Conservation (phyloP, 2,329 filamentous ascomycete species). For the Fusarium sp. region DNA sequence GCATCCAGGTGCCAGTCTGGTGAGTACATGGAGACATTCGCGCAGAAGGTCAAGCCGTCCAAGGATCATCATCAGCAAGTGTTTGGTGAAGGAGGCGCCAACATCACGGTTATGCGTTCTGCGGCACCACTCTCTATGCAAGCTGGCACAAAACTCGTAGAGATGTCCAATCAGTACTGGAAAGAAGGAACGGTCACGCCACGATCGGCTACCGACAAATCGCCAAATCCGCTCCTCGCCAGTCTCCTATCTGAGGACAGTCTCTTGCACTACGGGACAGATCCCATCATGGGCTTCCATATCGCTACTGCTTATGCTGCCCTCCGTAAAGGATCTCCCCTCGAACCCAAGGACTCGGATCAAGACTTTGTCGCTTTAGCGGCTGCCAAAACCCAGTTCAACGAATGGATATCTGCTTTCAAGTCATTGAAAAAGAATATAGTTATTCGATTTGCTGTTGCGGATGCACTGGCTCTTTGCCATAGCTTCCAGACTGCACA, state of each 20-base stretch:
- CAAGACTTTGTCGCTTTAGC: slow-evolving; percentile 43
- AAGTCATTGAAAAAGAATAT: slow-evolving; percentile 46
- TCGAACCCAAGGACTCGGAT: slow-evolving; percentile 42
- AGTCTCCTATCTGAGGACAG: slow-evolving; percentile 49
- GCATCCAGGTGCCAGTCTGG: slow-evolving; percentile 26
- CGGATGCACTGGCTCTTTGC: slow-evolving; percentile 63
- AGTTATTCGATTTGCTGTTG: slow-evolving; percentile 58
- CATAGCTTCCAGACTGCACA: slow-evolving; percentile 60
- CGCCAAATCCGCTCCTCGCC: slow-evolving; percentile 61
- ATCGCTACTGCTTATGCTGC: slow-evolving; percentile 60
- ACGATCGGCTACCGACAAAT: slow-evolving; percentile 11
- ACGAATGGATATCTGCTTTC: slow-evolving; percentile 58
- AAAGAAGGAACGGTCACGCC: slow-evolving; percentile 49
- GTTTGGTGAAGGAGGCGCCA: slow-evolving; percentile 35
- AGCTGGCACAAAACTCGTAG: slow-evolving; percentile 37
- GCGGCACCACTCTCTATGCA: slow-evolving; percentile 52
- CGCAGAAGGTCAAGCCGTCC: slow-evolving; percentile 36
- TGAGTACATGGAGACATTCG: slow-evolving; percentile 18
- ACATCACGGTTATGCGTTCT: slow-evolving; percentile 51
- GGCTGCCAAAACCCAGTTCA: slow-evolving; percentile 59
- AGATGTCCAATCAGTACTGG: slow-evolving; percentile 50
- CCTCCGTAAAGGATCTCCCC: slow-evolving; percentile 53
- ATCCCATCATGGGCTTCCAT: slow-evolving; percentile 68
- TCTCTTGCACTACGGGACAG: slow-evolving; percentile 58
- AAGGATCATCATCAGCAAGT: slow-evolving; percentile 21